Evolutionary conservation across 192 early-diverging fungal species (phyloP), one percentile per base, ranked within the genome.

Genomic region (Coemansia furcata): DNA sequence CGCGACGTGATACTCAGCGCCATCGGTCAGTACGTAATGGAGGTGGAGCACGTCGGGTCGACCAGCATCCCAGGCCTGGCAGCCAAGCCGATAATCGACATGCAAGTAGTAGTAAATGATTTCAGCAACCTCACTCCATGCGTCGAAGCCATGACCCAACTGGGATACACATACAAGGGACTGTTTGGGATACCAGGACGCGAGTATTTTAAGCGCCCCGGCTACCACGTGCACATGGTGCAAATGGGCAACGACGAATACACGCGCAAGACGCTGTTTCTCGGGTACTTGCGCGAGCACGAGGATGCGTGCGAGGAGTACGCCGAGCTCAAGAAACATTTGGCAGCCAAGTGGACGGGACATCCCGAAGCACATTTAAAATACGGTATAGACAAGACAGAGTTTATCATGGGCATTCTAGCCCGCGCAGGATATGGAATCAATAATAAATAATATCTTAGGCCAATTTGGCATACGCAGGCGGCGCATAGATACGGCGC

Each of bases 381-480:
- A 4, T 74, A 74, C 26, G 62, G 46, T 12, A 1, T 12, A 1
- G 72, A 65, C 23, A 74, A 74, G 58, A 68, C 66, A 1, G 62
- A 40, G 32, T 67, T 74, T 55, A 74, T 74, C 39, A 58, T 65
- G 55, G 49, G 57, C 26, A 29, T 59, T 4, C 55, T 73, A 33
- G 43, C 17, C 2, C 43, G 23, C 2, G 65, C 61, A 10, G 71
- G 71, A 4, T 73, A 65, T 59, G 54, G 26, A 39, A 40, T 11
- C 7, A 55, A 55, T 26, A 29, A 43, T 17, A 32, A 32, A 43
- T 7, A 62, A 29, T 15, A 30, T 47, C 47, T 59, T 68, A 87
- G 2, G 86, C 86, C 38, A 96, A 80, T 78, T 98, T 98, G 37
- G 93, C 88, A 65, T 98, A 94, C 60, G 88, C 91, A 15, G 95